These are phyloP conservation scores for Leucocoprinus birnbaumii DNA, from an alignment of 768 basidiomycete species.

Conservation along the genomic window DNA sequence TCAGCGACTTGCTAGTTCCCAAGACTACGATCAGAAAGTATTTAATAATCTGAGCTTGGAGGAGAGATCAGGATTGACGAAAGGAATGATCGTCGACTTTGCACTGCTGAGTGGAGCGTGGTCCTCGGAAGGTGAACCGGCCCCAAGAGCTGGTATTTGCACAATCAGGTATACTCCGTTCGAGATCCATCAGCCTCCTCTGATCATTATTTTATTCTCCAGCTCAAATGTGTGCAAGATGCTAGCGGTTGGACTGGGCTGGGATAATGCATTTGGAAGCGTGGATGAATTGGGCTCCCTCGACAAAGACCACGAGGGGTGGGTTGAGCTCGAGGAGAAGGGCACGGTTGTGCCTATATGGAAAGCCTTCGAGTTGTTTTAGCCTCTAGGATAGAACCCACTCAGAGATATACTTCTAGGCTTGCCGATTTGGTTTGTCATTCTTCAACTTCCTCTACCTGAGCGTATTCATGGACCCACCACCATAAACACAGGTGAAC, in stretches of 20 bases:
- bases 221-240: constrained; percentile 64
- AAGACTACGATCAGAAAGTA: constrained; percentile 51
- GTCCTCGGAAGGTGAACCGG: constrained; percentile 38
- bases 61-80: constrained; percentile 47
- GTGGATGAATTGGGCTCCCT: constrained; percentile 43
- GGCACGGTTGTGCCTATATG: constrained; percentile 55
- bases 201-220: constrained; percentile 3
- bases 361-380: constrained; percentile 56
- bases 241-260: constrained; percentile 59
- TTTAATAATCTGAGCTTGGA: constrained; percentile 39
- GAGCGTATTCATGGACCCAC: not conserved
- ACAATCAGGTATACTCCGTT: constrained; percentile 44
- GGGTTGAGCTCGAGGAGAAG: constrained; percentile 67
- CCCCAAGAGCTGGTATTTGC: constrained; percentile 54
- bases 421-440: too few species aligned
- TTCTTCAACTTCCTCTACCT: too few species aligned
- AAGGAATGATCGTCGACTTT: constrained; percentile 67
- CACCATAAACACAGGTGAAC: too few species aligned
- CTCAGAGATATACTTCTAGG: too few species aligned
- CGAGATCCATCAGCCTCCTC: not conserved
- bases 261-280: constrained; percentile 59
- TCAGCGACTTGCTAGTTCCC: constrained; percentile 44
- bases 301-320: constrained; percentile 43
- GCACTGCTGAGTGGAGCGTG: constrained; percentile 65
- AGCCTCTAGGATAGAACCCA: not conserved